Conservation (phyloP, 805 yeast genomes). For the Vanderwaltozyma verrucispora region DNA sequence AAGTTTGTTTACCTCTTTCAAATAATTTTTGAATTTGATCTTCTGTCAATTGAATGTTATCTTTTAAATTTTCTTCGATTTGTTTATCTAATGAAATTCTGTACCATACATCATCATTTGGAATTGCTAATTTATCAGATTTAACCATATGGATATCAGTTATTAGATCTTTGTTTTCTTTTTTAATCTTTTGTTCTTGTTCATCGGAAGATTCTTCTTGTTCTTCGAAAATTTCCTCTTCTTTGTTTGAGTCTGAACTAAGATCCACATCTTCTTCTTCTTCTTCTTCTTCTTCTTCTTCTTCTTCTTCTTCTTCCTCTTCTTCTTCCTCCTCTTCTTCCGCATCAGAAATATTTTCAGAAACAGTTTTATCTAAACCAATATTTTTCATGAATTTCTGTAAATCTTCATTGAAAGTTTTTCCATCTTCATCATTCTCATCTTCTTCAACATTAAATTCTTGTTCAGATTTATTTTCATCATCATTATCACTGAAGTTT, state of each 20-base stretch:
- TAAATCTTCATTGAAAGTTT: slow-evolving; percentile 42
- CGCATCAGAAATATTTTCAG: slow-evolving; percentile 25
- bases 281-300: slow-evolving; percentile 18
- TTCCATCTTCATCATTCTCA: slow-evolving; percentile 29
- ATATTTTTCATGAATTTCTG: slow-evolving; percentile 53
- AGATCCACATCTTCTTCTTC: slow-evolving; percentile 17
- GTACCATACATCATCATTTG: slow-evolving; percentile 69
- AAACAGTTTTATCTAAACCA: slow-evolving; percentile 42
- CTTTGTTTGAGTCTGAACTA: slow-evolving; percentile 19
- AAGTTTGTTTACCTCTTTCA: slow-evolving; percentile 53
- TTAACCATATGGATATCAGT: slow-evolving; percentile 34
- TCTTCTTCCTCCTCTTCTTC: slow-evolving; percentile 13
- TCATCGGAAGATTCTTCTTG: slow-evolving; percentile 18
- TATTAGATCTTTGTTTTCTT: slow-evolving; percentile 21
- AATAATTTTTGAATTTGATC: slow-evolving; percentile 51
- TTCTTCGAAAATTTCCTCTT: slow-evolving; percentile 15
- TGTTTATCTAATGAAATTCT: slow-evolving; percentile 38
- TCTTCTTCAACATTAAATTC: slow-evolving; percentile 29
- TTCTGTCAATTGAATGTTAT: slow-evolving; percentile 27
- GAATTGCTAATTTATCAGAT: slow-evolving; percentile 46
- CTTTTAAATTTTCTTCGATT: slow-evolving; percentile 11
- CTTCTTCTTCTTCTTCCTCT: neutral
- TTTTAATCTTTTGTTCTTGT: slow-evolving; percentile 15
- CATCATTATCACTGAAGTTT: slow-evolving; percentile 42
- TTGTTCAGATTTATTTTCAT: slow-evolving; percentile 32